Evolutionary conservation across 1,139 yeast species (phyloP), one percentile per base, ranked within the genome.

Genomic region (Taphrina sp.): DNA sequence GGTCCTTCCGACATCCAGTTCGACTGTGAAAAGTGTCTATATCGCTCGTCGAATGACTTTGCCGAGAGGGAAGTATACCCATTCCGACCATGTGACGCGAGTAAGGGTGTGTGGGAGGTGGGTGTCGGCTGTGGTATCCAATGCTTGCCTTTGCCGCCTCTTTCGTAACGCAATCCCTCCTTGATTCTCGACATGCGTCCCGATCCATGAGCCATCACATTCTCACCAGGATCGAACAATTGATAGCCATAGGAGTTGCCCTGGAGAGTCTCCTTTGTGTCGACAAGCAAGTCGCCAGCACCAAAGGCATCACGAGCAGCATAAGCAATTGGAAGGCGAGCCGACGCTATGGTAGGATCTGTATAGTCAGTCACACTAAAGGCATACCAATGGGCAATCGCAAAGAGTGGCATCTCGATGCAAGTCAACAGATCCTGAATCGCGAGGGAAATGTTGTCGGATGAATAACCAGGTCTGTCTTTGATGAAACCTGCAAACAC

Each of bases 281-380:
- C 99, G 67, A 81, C 78, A 4, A 81, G 67, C 58, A 92, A 74
- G 69, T 92, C 99, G 17, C 77, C 80, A 49, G 79, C 68, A 0
- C 95, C 95, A 61, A 84, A 72, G 64, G 86, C 82, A 66, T 92
- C 99, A 57, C 82, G 76, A 2, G 51, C 69, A 63, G 59, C 72
- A 52, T 37, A 62, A 33, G 41, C 67, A 63, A 42, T 68, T 66
- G 52, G 74, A 73, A 92, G 87, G 74, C 99, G 83, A 3, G 98
- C 97, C 95, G 97, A 92, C 75, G 92, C 92, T 70, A 92, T 90
- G 52, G 96, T 89, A 74, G 92, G 90, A 17, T 97, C 97, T 65
- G 96, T 97, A 58, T 84, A 92, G 37, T 89, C 95, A 4, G 72
- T 72, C 69, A 84, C 85, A 5, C 88, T 80, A 68, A 92, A 92